Conservation (phyloP, 2,329 filamentous ascomycete species). For the Huntiella bhutanensis region DNA sequence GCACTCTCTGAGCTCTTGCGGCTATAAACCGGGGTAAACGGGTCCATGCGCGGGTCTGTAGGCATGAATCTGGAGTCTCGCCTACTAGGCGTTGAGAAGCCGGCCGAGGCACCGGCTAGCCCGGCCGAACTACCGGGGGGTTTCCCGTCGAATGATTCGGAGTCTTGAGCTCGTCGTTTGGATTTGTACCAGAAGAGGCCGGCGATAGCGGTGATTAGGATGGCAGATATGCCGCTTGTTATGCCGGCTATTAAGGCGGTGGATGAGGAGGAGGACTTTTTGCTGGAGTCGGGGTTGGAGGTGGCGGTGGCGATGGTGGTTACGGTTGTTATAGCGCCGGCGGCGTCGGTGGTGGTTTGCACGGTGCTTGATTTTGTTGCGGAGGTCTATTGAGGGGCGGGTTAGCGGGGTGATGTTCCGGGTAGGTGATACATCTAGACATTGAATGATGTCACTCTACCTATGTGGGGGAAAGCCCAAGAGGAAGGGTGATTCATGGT, state of each 20-base stretch:
- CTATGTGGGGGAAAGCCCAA: too few species aligned
- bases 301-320: slow-evolving; percentile 28
- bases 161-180: slow-evolving; percentile 21
- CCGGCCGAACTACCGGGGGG: neutral
- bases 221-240: slow-evolving; percentile 28
- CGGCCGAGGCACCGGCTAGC: slow-evolving; percentile 1
- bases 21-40: slow-evolving; percentile 37
- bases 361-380: slow-evolving; percentile 22
- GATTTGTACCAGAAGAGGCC: slow-evolving; percentile 24
- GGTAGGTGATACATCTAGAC: too few species aligned
- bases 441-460: too few species aligned
- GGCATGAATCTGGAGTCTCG: slow-evolving; percentile 36
- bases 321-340: slow-evolving; percentile 34
- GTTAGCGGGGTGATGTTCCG: neutral
- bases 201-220: slow-evolving; percentile 19
- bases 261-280: slow-evolving; percentile 18
- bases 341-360: slow-evolving; percentile 33
- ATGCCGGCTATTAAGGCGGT: slow-evolving; percentile 34
- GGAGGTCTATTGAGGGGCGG: slow-evolving; percentile 6
- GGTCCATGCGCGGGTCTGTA: slow-evolving; percentile 44
- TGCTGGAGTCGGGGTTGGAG: slow-evolving; percentile 12
- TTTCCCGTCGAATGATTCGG: slow-evolving; percentile 7
- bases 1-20: slow-evolving; percentile 43
- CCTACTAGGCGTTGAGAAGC: slow-evolving; percentile 22
- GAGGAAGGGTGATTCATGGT: too few species aligned